Evolutionary conservation across 2,329 filamentous ascomycete species (phyloP), one percentile per base, ranked within the genome.

Genomic region (Hypoxylon sp.): DNA sequence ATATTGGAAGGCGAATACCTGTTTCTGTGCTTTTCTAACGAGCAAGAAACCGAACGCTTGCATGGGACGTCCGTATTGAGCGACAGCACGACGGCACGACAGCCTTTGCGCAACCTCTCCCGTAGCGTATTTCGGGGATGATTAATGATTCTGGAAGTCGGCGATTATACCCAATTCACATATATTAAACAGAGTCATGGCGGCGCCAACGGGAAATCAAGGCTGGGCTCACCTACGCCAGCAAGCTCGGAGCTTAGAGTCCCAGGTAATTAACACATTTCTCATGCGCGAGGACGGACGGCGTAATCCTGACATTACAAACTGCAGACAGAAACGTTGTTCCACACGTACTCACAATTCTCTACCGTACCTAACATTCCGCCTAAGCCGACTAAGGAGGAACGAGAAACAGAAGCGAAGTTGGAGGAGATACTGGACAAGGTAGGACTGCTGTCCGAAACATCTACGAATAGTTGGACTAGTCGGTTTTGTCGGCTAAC

Each of bases 141-240:
- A 58, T 30, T 46, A 45, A 28, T 52, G 12, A 16, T 26, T 26
- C n/a, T 45, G 30, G 42, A 54, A 57, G 14, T 26, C 49, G 38
- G 38, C 26, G 33, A 62, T 54, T 36, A 64, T 61, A 65, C 57
- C 45, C 58, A 18, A 57, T 33, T 28, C 44, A 40, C 28, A 30
- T 30, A 53, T 32, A 48, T 42, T 61, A 32, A 33, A 48, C 24
- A 26, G 55, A 20, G 38, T 52, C 69, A 89, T 88, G 86, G 81
- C 85, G 68, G 76, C 83, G 70, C 79, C 82, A 62, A 80, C 83
- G 46, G 82, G 86, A 69, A 88, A 80, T 68, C 84, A 86, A 68
- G 90, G 93, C 81, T 99, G 96, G 96, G 90, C 93, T 75, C 93
- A 97, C 82, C 86, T 98, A 72, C 92, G 96, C 74, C 93, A 97